Base-by-base conservation (phyloP, 495 filamentous ascomycete species). In the Tuber calosporum region DNA sequence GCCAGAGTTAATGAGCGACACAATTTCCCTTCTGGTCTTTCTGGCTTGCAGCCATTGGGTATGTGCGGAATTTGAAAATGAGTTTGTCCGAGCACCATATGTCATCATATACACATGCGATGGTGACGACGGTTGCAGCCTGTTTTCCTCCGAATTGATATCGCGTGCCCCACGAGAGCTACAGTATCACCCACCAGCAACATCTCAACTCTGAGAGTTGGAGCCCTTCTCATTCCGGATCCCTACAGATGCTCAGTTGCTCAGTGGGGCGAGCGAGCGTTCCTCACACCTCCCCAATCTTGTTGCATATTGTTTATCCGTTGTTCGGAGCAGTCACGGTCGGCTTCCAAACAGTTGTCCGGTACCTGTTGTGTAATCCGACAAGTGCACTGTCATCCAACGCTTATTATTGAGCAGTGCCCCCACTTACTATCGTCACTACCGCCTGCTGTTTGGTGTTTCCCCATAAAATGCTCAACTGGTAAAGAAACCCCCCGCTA, bases 401-500 rank as follows among this genome's bases (percentile, higher is more conserved):
- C 19, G 26, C 53, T 62, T 62, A 30, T 17, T 17, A 62, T 62
- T 62, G 53, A 62, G 26, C 4, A 2, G 53, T 13, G 26, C 53
- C 26, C 53, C 53, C 53, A 62, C 53, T 34, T 26, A 34, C 53
- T 6, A 34, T 62, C 53, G 53, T 62, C 53, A 62, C 53, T 62
- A 34, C 53, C 13, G 26, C 26, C 4, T 26, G 26, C 30, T 62
- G 53, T 62, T 62, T 62, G 53, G 53, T 62, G 26, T 34, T 62
- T 62, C 53, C 26, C 53, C 53, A 34, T 62, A 62, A 62, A 62
- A 62, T 34, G 53, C 53, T 62, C 53, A 62, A 62, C 26, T 34
- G 26, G 53, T 17, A 62, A 34, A 13, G 53, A 5, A 30, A 30
- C 53, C 26, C 53, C 53, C 53, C 53, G 26, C 53, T 9, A 62